Conservation (phyloP, 305 asterid species). For the Rubia peregrina region DNA sequence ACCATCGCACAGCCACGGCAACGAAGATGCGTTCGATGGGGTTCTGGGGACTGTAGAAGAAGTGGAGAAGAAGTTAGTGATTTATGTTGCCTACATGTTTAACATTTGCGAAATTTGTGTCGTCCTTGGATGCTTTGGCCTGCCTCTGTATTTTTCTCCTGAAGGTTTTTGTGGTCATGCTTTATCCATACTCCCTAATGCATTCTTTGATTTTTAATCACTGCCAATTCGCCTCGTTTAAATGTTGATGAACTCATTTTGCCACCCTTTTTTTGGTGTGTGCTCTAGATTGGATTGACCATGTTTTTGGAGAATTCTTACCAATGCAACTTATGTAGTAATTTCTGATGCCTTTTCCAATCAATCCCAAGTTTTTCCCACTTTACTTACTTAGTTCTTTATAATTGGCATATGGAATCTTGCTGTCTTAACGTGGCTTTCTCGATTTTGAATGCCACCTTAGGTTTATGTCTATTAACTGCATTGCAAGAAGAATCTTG, state of each 20-base stretch:
- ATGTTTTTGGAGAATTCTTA: not conserved
- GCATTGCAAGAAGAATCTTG: too few species aligned
- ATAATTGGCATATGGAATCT: too few species aligned
- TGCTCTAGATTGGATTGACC: not conserved
- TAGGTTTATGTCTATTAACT: not conserved
- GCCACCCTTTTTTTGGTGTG: not conserved
- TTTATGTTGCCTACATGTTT: too few species aligned
- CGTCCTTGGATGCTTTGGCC: constrained; percentile 8
- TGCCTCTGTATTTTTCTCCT: constrained; percentile 5
- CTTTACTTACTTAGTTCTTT: not conserved
- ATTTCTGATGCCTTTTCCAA: not conserved
- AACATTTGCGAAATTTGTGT: not conserved
- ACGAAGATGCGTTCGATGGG: too few species aligned
- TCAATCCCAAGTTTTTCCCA: not conserved
- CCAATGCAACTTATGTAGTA: not conserved
- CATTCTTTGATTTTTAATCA: not conserved
- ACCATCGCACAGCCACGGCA: too few species aligned
- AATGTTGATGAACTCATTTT: not conserved
- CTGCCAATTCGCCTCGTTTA: not conserved
- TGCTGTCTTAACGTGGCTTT: too few species aligned
- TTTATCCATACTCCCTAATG: not conserved
- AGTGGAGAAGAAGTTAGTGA: too few species aligned
- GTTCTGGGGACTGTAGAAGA: too few species aligned
- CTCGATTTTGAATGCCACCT: not conserved
- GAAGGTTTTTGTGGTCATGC: not conserved